Percentiles rank a stretch among this genome's conserved stretches.
phyloP scores from a whole-genome alignment of 2,329 filamentous ascomycete species.

The Cyphellophora europaea region DNA sequence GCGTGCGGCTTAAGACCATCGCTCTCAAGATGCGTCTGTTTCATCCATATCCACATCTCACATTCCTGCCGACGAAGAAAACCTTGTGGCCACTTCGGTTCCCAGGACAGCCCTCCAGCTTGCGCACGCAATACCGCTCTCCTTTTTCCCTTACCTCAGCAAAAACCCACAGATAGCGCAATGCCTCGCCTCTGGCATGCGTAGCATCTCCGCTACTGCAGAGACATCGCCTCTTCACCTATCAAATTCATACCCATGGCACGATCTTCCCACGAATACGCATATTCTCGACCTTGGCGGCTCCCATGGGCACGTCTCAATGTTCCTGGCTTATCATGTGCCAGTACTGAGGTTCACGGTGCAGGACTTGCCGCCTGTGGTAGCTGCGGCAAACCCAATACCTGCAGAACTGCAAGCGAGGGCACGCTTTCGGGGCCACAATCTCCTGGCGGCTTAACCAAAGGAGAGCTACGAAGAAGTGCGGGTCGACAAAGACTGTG shows the following conservation, averaged over 20 bases:
- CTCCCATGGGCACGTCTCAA: neutral
- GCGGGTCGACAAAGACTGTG: too few relatives aligned
- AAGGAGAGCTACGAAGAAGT: too few relatives aligned
- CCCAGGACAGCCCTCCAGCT: neutral
- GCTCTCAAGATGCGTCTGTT: too few relatives aligned
- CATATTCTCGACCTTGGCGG: neutral
- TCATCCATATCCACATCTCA: too few relatives aligned
- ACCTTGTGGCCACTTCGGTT: too few relatives aligned
- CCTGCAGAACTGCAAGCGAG: neutral
- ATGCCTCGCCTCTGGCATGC: neutral
- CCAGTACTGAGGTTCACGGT: neutral
- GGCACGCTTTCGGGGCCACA: neutral
- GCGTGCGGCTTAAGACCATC: neutral
- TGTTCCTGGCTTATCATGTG: neutral
- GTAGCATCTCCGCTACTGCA: neutral
- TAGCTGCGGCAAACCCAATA: neutral
- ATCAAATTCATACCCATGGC: neutral
- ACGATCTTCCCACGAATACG: neutral
- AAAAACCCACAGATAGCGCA: neutral
- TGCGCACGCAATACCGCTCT: neutral
- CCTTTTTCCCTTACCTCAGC: neutral
- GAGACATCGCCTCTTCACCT: neutral
- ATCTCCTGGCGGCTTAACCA: neutral
- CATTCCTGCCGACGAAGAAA: too few relatives aligned
- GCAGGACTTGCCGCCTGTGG: neutral